These are phyloP conservation scores for Zasmidium angulare DNA, from an alignment of 2,329 filamentous ascomycete species.

Conservation along the genomic window DNA sequence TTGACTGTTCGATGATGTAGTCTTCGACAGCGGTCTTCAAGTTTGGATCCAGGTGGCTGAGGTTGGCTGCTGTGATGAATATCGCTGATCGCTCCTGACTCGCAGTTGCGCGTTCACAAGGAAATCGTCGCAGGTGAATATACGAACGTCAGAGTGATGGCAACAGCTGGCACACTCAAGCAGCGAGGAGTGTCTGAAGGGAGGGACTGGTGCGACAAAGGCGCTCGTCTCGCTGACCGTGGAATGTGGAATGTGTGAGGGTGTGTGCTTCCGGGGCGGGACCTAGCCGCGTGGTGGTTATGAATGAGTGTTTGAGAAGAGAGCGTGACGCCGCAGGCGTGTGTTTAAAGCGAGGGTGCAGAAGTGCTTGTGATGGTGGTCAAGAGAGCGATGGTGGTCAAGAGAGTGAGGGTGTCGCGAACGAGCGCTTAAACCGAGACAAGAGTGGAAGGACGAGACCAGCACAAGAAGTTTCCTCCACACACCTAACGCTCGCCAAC, in stretches of 20 bases:
- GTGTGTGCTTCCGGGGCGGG: background rate
- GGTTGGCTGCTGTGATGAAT: background rate
- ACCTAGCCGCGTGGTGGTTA: background rate
- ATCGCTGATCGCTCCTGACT: conserved; percentile 1
- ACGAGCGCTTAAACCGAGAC: conserved; percentile 6
- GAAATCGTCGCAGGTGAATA: background rate
- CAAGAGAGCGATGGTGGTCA: conserved; percentile 6
- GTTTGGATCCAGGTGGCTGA: conserved; percentile 3
- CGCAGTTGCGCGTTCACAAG: background rate
- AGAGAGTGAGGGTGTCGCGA: no score
- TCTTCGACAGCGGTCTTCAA: conserved; percentile 1
- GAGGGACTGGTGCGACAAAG: conserved; percentile 4
- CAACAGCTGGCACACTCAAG: background rate
- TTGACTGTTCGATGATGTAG: conserved; percentile 6
- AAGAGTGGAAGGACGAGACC: conserved; percentile 1
- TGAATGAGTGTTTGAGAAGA: background rate
- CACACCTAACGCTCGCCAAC: background rate
- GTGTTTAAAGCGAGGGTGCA: conserved; percentile 1
- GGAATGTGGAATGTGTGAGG: conserved; percentile 9
- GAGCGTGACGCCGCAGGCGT: conserved; percentile 9
- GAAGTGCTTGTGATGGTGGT: background rate
- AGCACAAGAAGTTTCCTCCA: conserved; percentile 5
- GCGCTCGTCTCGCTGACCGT: background rate
- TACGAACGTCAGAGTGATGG: background rate
- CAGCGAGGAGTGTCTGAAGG: background rate